Base-by-base conservation (phyloP, 2,329 filamentous ascomycete genomes). In the Xylariaceae sp. region DNA sequence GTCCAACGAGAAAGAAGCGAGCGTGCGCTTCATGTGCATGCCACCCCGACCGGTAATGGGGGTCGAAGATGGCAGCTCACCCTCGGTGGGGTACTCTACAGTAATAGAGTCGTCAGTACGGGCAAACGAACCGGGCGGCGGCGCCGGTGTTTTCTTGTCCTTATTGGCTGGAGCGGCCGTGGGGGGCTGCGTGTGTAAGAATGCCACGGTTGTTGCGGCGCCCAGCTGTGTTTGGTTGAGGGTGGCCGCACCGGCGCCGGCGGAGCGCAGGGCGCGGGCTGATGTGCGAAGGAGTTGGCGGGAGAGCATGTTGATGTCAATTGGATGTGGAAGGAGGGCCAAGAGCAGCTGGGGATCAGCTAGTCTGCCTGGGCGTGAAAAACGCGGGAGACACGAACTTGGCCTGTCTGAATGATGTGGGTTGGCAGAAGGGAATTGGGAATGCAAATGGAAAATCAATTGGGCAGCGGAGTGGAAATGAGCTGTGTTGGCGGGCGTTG, bases 1-100 rank as follows among this genome's bases (percentile, higher is more conserved):
- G 68, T 95, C 87, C 32, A 97, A 81, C 8, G 90, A 92, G 75
- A 96, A 97, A 41, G 84, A 84, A 32, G 88, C 85, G 26, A 96
- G 80, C 0, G 91, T 95, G 22, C 90, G 86, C 76, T 90, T 91
- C 72, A 89, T 87, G 66, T 94, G 88, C 67, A 86, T 80, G 16
- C 89, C 89, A 57, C 88, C 89, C 48, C 88, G 81, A 46, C 89
- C 89, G 60, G 85, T 80, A 7, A 92, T 83, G 3, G 88, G 86
- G 53, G 77, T 75, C 53, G 84, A 87, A 40, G 80, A 78, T 9
- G 90, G 89, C 61, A 94, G 79, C 56, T 91, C 81, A 52, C 81
- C 74, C 65, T 90, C 87, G 36, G 83, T 80, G 0, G 89, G 90
- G 67, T 95, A 90, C 70, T 90, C 84, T 58, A 94, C 85, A 37